Evolutionary conservation across 2,329 filamentous ascomycete species (phyloP).

Genomic region (Neofusicoccum ribis): DNA sequence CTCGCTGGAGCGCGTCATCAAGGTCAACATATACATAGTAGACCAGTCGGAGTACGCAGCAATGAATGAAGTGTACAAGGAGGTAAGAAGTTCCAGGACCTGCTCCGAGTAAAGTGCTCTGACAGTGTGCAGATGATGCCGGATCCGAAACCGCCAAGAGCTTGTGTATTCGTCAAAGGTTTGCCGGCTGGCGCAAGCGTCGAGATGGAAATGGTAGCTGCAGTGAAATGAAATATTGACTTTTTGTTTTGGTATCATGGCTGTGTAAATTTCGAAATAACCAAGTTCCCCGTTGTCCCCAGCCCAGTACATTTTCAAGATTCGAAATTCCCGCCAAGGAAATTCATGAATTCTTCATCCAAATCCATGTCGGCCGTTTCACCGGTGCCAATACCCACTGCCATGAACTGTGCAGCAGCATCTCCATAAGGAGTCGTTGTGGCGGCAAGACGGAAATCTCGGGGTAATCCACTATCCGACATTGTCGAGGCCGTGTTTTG

Average conservation of each 20-base stretch:
- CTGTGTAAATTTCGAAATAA: neutral
- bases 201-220: constrained; percentile 19
- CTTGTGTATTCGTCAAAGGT: constrained; percentile 19
- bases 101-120: neutral
- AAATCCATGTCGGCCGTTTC: constrained; percentile 12
- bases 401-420: constrained; percentile 12
- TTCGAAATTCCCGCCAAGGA: constrained; percentile 5
- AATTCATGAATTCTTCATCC: constrained; percentile 9
- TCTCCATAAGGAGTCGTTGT: constrained; percentile 9
- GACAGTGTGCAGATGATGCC: constrained; percentile 14
- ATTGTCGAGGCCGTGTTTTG: neutral
- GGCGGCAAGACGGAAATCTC: constrained; percentile 1
- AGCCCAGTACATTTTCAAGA: neutral
- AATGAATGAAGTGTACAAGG: constrained; percentile 37
- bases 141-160: constrained; percentile 19
- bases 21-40: constrained; percentile 32
- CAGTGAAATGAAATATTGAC: neutral
- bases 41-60: constrained; percentile 33
- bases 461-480: constrained; percentile 8
- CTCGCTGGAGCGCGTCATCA: constrained; percentile 31
- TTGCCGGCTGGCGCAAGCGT: constrained; percentile 16
- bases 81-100: neutral
- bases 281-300: neutral
- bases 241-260: constrained; percentile 4
- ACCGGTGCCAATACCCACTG: neutral